Percentiles rank a stretch among this genome's conserved stretches.
Conservation (phyloP, 2,329 filamentous ascomycete genomes). For the Raffaelea deltoideospora region DNA sequence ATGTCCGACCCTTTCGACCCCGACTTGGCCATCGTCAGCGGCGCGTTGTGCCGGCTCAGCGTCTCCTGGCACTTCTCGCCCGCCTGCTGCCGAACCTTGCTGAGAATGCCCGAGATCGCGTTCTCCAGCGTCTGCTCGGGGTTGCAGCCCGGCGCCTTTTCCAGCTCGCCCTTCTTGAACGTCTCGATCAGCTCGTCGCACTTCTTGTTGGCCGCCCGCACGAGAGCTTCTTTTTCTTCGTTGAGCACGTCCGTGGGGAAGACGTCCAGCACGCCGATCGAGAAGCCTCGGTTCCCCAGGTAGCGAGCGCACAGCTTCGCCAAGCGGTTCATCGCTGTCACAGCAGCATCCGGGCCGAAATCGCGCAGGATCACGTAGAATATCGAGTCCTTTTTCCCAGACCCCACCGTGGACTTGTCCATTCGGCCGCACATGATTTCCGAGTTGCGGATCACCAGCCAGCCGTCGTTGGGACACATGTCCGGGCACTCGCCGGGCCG, state of each 20-base stretch:
- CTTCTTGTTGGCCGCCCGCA: conserved; percentile 62
- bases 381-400: conserved; percentile 93
- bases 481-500: conserved; percentile 43
- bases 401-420: conserved; percentile 96
- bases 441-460: conserved; percentile 86
- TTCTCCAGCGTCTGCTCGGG: conserved; percentile 88
- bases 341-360: conserved; percentile 79
- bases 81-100: conserved; percentile 78
- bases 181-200: conserved; percentile 72
- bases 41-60: conserved; percentile 80
- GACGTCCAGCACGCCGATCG: conserved; percentile 89
- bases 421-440: conserved; percentile 95
- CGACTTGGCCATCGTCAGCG: conserved; percentile 91
- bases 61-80: conserved; percentile 84
- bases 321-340: conserved; percentile 83
- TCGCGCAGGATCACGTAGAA: conserved; percentile 96
- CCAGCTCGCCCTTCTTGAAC: conserved; percentile 66
- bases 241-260: conserved; percentile 63
- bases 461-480: conserved; percentile 77
- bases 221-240: conserved; percentile 58
- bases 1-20: conserved; percentile 95
- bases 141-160: conserved; percentile 78
- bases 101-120: conserved; percentile 77
- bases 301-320: conserved; percentile 81
- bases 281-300: conserved; percentile 84